Evolutionary conservation across 371 early-diverging fungal species (phyloP), one percentile per base, ranked within the genome.

Genomic region (Haplosporangium sp.): DNA sequence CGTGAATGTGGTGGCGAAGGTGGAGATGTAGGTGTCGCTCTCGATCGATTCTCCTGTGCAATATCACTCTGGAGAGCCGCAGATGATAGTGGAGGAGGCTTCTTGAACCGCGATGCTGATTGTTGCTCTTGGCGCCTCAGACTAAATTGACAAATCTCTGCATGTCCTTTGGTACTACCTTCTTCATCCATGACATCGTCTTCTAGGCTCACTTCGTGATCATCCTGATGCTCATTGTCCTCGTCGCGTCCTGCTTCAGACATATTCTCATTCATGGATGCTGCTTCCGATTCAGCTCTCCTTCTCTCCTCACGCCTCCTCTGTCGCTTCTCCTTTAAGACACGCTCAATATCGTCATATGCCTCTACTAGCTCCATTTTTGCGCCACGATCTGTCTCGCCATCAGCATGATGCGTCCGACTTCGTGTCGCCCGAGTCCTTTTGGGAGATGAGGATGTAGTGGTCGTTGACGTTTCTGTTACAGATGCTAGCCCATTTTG

Each of bases 331-430:
- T 63, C 64, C 62, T 73, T 72, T 54, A 79, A 50, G 21, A 69
- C 45, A 2, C 47, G 56, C 51, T 79, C 79, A 18, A 73, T 79
- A 21, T 79, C 79, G 38, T 79, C 79, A 51, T 72, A 64, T 2
- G 47, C 59, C 51, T 52, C 50, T n/a, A 73, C 69, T 40, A 68
- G 38, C 8, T 29, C 67, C 7, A 43, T 13, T 8, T 13, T 48
- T 1, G 46, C 54, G 46, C 62, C 58, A 11, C 67, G 58, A 29
- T 29, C 29, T 29, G 4, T 29, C 29, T 36, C 43, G 51, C 10
- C 20, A 5, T 45, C 62, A 18, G n/a, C 16, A 18, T 58, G 51
- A 16, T 59, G 29, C 4, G 51, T 52, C 14, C 53, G 59, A 20
- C 67, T 66, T 36, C 67, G 59, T 9, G 67, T 70, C 29, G 66